A percentile compares a stretch with the other conserved stretches of the same genome.
phyloP scores from a whole-genome alignment of 2,329 filamentous ascomycete genomes.

The Colletotrichum chlorophyti region DNA sequence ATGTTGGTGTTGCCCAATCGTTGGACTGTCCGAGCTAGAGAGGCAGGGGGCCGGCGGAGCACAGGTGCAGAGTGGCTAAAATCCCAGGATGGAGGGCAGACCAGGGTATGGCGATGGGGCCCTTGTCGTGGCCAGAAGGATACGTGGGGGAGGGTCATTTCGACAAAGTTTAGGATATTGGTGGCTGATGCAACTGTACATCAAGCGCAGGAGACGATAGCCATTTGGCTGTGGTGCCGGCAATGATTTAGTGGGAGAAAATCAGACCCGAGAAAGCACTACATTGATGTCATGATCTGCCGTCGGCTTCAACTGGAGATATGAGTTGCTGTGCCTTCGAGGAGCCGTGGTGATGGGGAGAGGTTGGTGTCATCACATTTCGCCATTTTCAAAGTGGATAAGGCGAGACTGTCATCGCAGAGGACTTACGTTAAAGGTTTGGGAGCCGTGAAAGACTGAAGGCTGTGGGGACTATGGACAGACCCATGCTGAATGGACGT shows the following conservation, averaged over 20 bases:
- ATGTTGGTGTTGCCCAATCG: neutral
- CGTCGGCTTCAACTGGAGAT: neutral
- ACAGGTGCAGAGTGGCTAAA: neutral
- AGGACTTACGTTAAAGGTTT: too few relatives aligned
- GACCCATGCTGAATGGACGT: too few relatives aligned
- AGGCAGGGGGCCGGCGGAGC: neutral
- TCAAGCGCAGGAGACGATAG: neutral
- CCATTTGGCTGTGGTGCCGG: neutral
- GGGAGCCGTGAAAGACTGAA: too few relatives aligned
- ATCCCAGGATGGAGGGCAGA: neutral
- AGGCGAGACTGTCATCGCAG: too few relatives aligned
- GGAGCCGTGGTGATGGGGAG: neutral
- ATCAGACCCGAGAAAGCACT: neutral
- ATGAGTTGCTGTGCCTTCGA: neutral
- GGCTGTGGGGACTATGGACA: too few relatives aligned
- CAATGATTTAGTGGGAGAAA: neutral
- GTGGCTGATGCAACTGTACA: neutral
- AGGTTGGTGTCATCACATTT: neutral
- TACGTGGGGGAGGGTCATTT: conserved; percentile 10
- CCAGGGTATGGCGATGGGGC: neutral
- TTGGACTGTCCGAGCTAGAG: neutral
- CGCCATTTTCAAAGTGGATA: neutral
- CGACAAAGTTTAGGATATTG: neutral
- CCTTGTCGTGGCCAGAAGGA: neutral
- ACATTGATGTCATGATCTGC: neutral